phyloP scores from a whole-genome alignment of 345 rosid species.

The Ceriops zippeliana region DNA sequence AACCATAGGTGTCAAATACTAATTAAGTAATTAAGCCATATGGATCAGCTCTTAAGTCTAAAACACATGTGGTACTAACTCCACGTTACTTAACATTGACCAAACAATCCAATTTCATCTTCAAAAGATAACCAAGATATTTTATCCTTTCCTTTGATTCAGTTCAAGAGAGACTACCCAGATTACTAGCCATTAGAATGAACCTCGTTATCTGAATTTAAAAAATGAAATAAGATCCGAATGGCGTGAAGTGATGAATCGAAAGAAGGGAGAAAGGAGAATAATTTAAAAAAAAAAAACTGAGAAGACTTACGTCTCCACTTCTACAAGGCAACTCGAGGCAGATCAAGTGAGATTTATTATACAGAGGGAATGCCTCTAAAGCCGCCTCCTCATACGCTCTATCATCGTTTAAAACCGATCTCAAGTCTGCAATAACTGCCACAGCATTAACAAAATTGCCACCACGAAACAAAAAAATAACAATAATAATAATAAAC shows the following conservation, averaged over 20 bases:
- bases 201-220: too few species aligned
- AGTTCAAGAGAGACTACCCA: too few species aligned
- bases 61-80: background rate
- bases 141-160: too few species aligned
- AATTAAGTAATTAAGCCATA: too few species aligned
- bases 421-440: constrained; percentile 57
- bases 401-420: constrained; percentile 61
- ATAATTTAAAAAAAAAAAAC: background rate
- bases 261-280: background rate
- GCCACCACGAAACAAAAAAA: background rate
- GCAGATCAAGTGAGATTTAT: constrained; percentile 87
- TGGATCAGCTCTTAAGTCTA: too few species aligned
- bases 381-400: constrained; percentile 71
- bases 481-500: background rate
- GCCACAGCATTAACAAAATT: background rate
- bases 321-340: constrained; percentile 61
- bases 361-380: constrained; percentile 80
- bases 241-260: too few species aligned
- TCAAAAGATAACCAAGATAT: too few species aligned
- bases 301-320: constrained; percentile 58
- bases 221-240: too few species aligned
- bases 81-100: background rate
- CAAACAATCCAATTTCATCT: background rate
- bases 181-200: too few species aligned
- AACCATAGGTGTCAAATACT: too few species aligned